Evolutionary conservation across 805 yeast species (phyloP), one percentile per base, ranked within the genome.

Genomic region (Yamadazyma philogaea): DNA sequence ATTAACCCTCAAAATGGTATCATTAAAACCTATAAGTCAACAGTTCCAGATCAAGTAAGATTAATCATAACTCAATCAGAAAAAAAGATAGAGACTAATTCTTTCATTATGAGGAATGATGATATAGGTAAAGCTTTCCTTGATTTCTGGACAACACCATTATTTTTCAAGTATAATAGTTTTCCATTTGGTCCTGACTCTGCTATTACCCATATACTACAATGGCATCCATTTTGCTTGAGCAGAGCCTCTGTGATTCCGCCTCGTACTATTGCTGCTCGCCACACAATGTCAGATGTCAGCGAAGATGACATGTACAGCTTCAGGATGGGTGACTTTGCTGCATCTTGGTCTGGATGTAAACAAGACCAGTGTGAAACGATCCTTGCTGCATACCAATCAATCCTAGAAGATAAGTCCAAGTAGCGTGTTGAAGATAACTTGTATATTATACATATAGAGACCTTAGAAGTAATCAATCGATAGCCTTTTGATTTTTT

Each of bases 141-240:
- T n/a, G 96, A 89, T 59, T 75, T 78, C 50, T 84, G 96, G 89
- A 61, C 75, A 26, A 93, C 87, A 58, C 79, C 81, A 18, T 70
- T 88, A 37, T 82, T 79, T 57, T 75, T 86, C 57, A 72, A 75
- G 38, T 88, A 84, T 64, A 63, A 64, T n/a, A 74, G 74, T 44
- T 86, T 86, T 63, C 75, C 76, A 11, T 60, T 61, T 38, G 75
- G 76, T 41, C 84, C 81, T 4, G 79, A 78, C 45, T 72, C 76
- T n/a, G 90, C 93, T 0, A 57, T 91, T 33, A 77, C 87, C n/a
- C 98, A 93, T 59, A 70, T 89, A 34, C 70, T 89, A 52, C 97
- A 88, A 63, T 93, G 98, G 99, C 99, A 91, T 59, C 96, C 96
- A 10, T 79, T 77, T 21, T 66, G 85, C 20, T 70, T 93, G 51